Evolutionary conservation across 1,139 yeast species (phyloP).

Genomic region (Yamadazyma membranifaciens): DNA sequence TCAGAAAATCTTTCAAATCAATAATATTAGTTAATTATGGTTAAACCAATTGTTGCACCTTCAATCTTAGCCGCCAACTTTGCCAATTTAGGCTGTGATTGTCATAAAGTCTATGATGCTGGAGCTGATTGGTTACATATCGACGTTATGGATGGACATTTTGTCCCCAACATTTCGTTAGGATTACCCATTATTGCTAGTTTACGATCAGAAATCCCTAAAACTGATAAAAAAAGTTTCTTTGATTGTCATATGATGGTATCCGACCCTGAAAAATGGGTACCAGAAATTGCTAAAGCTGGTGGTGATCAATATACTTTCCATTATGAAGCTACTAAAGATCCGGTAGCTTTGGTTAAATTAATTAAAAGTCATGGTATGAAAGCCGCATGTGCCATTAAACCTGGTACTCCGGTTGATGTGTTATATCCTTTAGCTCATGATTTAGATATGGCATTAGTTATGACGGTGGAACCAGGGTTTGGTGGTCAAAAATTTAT

Average conservation of each 20-base stretch:
- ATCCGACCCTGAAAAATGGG: slow-evolving; percentile 92
- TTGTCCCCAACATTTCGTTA: slow-evolving; percentile 92
- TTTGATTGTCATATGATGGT: slow-evolving; percentile 99
- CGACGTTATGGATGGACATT: slow-evolving; percentile 98
- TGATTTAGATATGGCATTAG: slow-evolving; percentile 84
- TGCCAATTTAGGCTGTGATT: slow-evolving; percentile 83
- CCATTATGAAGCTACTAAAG: slow-evolving; percentile 90
- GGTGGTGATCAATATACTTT: slow-evolving; percentile 97
- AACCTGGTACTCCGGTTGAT: slow-evolving; percentile 91
- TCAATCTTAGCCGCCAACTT: slow-evolving; percentile 94
- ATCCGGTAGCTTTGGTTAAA: slow-evolving; percentile 73
- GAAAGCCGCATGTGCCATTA: slow-evolving; percentile 92
- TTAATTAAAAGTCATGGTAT: slow-evolving; percentile 78
- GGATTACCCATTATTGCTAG: slow-evolving; percentile 89
- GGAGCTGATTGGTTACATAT: slow-evolving; percentile 95
- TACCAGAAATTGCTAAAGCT: slow-evolving; percentile 84
- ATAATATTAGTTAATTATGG: slow-evolving; percentile 42
- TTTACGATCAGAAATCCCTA: slow-evolving; percentile 74
- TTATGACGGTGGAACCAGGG: slow-evolving; percentile 99
- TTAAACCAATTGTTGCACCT: slow-evolving; percentile 87
- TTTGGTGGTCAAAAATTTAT: slow-evolving; percentile 98
- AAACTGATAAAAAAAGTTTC: slow-evolving; percentile 53
- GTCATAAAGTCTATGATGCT: slow-evolving; percentile 73
- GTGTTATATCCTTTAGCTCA: slow-evolving; percentile 76
- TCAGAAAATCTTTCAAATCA: too few species aligned